These are phyloP conservation scores for Sherardia arvensis DNA, from an alignment of 257 asterid genomes.

Conservation along the genomic window DNA sequence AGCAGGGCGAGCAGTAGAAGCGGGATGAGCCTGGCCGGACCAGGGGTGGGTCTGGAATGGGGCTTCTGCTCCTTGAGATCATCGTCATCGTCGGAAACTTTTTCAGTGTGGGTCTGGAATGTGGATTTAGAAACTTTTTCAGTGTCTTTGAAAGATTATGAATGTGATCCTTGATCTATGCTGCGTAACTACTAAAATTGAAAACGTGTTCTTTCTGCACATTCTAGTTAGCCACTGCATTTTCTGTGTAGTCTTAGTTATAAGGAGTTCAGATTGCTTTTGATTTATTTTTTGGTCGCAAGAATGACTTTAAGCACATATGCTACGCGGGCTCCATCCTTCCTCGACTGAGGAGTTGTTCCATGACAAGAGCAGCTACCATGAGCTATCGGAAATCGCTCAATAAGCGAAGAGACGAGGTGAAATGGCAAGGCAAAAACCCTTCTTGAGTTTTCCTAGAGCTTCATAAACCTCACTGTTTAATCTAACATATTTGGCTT, in stretches of 20 bases:
- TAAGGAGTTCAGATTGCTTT: too few relatives aligned
- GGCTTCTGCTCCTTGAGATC: conserved; percentile 94
- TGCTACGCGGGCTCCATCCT: conserved; percentile 55
- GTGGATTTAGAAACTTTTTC: too few relatives aligned
- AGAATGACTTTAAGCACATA: too few relatives aligned
- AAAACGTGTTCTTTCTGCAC: too few relatives aligned
- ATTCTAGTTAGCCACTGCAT: too few relatives aligned
- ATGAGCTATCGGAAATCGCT: conserved; percentile 47
- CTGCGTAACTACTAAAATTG: too few relatives aligned
- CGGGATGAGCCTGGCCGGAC: conserved; percentile 23
- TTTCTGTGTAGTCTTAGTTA: too few relatives aligned
- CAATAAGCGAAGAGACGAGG: conserved; percentile 55
- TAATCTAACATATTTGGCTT: background rate
- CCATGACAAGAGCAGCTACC: conserved; percentile 29
- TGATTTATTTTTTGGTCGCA: too few relatives aligned
- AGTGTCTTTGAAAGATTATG: too few relatives aligned
- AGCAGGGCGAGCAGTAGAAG: conserved; percentile 33
- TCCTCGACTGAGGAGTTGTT: conserved; percentile 25
- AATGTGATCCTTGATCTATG: too few relatives aligned
- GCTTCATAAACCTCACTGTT: background rate
- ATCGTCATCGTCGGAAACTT: conserved; percentile 27
- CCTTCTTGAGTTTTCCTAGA: background rate
- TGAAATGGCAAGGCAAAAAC: conserved; percentile 41
- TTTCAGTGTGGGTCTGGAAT: too few relatives aligned
- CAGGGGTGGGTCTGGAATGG: conserved; percentile 35